phyloP scores from a whole-genome alignment of 257 asterid species.

The Echites panduratus region DNA sequence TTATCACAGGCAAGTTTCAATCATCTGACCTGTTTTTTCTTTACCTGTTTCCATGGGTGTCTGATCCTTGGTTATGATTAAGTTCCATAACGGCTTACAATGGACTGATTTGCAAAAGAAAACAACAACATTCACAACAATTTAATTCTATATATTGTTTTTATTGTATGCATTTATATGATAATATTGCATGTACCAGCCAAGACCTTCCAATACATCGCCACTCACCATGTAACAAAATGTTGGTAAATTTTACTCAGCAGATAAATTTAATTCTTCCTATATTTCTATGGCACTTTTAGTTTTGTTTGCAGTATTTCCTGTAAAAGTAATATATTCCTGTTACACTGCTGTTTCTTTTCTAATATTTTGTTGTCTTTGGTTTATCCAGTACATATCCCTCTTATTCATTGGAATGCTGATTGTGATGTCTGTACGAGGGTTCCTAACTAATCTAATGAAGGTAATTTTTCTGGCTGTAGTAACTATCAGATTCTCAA shows the following conservation, averaged over 20 bases:
- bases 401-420: conserved; percentile 90
- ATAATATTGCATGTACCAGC: not conserved
- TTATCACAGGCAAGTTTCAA: conserved; percentile 73
- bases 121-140: not conserved
- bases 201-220: not conserved
- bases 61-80: not conserved
- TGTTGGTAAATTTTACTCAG: not conserved
- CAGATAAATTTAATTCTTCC: not conserved
- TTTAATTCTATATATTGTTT: not conserved
- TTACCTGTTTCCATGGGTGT: not conserved
- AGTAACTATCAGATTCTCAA: not conserved
- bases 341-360: not conserved
- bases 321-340: not conserved
- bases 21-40: conserved; percentile 13
- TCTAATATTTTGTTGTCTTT: not conserved
- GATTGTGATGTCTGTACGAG: conserved; percentile 85
- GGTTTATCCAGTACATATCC: conserved; percentile 70
- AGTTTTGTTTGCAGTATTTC: not conserved
- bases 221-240: not conserved
- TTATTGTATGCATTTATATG: not conserved
- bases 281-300: not conserved
- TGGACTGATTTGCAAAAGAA: not conserved
- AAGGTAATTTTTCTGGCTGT: conserved; percentile 42
- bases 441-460: conserved; percentile 85
- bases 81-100: not conserved